Percentiles rank a stretch among this genome's conserved stretches.
These are phyloP conservation scores for Nannizzia gypsea DNA, from an alignment of 2,329 filamentous ascomycete species.

Conservation along the genomic window DNA sequence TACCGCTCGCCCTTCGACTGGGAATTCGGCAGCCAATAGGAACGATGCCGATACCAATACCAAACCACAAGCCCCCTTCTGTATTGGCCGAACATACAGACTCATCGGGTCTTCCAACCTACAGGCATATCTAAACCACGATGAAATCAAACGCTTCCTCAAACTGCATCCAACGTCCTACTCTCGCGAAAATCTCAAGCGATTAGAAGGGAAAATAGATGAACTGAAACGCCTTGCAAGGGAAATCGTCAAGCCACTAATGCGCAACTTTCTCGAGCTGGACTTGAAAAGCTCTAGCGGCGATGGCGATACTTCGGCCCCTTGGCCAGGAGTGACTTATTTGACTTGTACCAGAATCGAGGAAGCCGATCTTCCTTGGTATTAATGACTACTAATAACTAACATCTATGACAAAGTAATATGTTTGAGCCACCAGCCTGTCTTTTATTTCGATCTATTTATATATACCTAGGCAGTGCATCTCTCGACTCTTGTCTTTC, in stretches of 20 bases:
- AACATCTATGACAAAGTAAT: background rate
- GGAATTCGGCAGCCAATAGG: constrained; percentile 9
- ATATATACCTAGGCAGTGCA: background rate
- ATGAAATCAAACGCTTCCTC: constrained; percentile 82
- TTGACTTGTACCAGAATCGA: constrained; percentile 54
- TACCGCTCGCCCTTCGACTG: constrained; percentile 5
- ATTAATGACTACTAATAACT: constrained; percentile 20
- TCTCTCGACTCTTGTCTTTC: background rate
- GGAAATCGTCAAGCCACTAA: constrained; percentile 71
- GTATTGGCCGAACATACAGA: constrained; percentile 60
- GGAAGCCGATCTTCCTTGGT: constrained; percentile 53
- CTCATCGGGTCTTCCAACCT: constrained; percentile 55
- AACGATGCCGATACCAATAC: constrained; percentile 17
- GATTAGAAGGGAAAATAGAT: constrained; percentile 77
- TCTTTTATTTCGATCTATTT: background rate
- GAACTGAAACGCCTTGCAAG: constrained; percentile 77
- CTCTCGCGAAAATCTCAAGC: constrained; percentile 68
- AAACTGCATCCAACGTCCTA: constrained; percentile 63
- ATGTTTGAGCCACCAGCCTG: background rate
- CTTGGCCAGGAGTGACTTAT: constrained; percentile 40
- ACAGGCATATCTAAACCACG: constrained; percentile 60
- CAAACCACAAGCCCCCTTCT: constrained; percentile 23
- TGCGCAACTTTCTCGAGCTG: constrained; percentile 73
- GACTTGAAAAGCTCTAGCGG: constrained; percentile 44
- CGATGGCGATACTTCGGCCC: constrained; percentile 20